Evolutionary conservation across 306 rosid genomes (phyloP), one percentile per base, ranked within the genome.

Genomic region (Potentilla sterilis): DNA sequence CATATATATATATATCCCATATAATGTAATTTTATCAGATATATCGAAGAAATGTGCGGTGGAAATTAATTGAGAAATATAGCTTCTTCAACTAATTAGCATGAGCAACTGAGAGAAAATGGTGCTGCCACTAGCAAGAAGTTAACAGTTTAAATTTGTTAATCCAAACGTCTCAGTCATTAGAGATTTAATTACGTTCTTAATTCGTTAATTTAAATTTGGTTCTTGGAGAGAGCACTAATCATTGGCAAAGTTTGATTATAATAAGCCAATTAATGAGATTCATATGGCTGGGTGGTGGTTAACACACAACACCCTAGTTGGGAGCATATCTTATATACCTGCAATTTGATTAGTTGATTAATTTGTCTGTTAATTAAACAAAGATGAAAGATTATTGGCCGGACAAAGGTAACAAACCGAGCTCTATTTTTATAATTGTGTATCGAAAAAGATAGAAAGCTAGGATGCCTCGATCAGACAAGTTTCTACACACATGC

Each of bases 211-310:
- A 32, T 61, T 28, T 9, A 28, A 61, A 28, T 61, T 13, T 61
- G 75, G 62, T 32, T 74, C 38, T 35, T 62, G 44, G 37, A 9
- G 37, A 9, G 34, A 6, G 22, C 72, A 75, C 78, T 47, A 49
- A 65, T 48, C 65, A 75, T 75, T 41, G 3, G 10, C 24, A 42
- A 58, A 69, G 54, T 73, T 43, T 12, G 43, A 59, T 24, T 42
- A 59, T 42, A 59, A 58, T 15, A 18, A 4, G 57, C 18, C 69
- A 43, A n/a, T n/a, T n/a, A n/a, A 59, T 34, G 44, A 3, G 68
- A 28, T 18, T 34, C 69, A 72, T 16, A 18, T 58, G 77, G 13
- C 54, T 32, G 69, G 41, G 59, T 28, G 77, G 54, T 15, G 37
- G 55, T 18, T 73, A 34, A 43, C 62, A 73, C 7, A 6, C 77